phyloP scores from a whole-genome alignment of 2,329 filamentous ascomycete species.

The Rugonectria rugulosa region DNA sequence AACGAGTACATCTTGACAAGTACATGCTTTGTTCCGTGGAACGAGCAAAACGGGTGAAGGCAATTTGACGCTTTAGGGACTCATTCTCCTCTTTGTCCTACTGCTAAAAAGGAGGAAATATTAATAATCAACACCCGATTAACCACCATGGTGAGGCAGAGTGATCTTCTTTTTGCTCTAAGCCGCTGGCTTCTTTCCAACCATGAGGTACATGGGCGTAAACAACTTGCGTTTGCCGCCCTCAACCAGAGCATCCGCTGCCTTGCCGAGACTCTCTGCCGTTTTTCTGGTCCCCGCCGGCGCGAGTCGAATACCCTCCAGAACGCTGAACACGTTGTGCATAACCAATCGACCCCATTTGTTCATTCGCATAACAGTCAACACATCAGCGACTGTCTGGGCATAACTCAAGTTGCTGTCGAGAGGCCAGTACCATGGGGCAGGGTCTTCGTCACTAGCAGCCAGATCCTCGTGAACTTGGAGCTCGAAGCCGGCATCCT shows the following conservation, averaged over 20 bases:
- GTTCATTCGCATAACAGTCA: constrained; percentile 85
- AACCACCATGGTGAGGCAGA: too few species aligned
- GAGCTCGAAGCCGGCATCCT: constrained; percentile 83
- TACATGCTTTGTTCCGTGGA: too few species aligned
- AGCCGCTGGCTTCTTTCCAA: constrained; percentile 76
- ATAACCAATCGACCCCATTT: constrained; percentile 74
- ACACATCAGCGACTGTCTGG: constrained; percentile 74
- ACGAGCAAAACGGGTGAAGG: too few species aligned
- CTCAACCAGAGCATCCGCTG: constrained; percentile 81
- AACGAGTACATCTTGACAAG: too few species aligned
- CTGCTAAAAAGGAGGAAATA: too few species aligned
- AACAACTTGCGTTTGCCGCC: constrained; percentile 87
- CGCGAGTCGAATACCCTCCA: constrained; percentile 76
- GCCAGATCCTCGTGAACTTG: constrained; percentile 67
- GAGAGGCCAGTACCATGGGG: constrained; percentile 92
- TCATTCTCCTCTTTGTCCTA: too few species aligned
- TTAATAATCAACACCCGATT: too few species aligned
- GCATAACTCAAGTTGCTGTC: constrained; percentile 79
- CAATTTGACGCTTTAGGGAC: too few species aligned
- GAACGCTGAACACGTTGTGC: constrained; percentile 74
- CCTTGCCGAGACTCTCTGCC: constrained; percentile 78
- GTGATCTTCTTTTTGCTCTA: neutral
- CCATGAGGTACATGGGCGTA: constrained; percentile 96
- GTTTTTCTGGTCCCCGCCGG: constrained; percentile 86
- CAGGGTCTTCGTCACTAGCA: constrained; percentile 46